Base-by-base conservation (phyloP, 2,329 filamentous ascomycete genomes). In the Fusarium kyushuense region DNA sequence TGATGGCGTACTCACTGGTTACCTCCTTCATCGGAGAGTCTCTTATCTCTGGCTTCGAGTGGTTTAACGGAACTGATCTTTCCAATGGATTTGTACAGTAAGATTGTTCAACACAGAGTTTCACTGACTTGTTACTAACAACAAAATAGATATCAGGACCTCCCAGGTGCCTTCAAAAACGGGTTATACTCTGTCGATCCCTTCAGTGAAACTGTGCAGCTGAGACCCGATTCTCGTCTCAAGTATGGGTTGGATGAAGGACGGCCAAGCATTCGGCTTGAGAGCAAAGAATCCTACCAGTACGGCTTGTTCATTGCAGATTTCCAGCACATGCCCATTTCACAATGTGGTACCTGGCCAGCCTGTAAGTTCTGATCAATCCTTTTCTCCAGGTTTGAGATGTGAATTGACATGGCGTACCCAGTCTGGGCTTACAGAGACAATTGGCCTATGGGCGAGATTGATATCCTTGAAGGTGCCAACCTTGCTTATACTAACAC, bases 281-380 rank as follows among this genome's bases (percentile, higher is more conserved):
- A 88, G 42, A 92, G 89, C 77, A 89, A 87, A 54, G 82, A 86
- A 49, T 77, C 82, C 6, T 94, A 89, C 76, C 86, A 83, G 30
- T 83, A 89, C 69, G 91, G 90, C 1, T 84, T 93, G 12, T 88
- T 93, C 70, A 88, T 94, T 49, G 83, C 90, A 23, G 91, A 94
- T 75, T 85, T 93, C 52, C 82, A 83, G 19, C 91, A 94, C 70
- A 93, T 94, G 90, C 90, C 92, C 5, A 84, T 83, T 3, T 88
- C 88, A 3, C 81, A 87, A 51, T 94, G 92, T 69, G 92, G 91
- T 23, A 84, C 87, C 23, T 93, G 91, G 91, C 91, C 91, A 54
- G 89, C 90, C 77, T 92, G 85, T 89, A 80, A 76, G 80, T 78
- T 7, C 10, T 6, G 17, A 3, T 19, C 21, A 23, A 33, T 7